A percentile compares a stretch with the other conserved stretches of the same genome.
Evolutionary conservation across 345 rosid species (phyloP).

Genomic region (Firmiana major): DNA sequence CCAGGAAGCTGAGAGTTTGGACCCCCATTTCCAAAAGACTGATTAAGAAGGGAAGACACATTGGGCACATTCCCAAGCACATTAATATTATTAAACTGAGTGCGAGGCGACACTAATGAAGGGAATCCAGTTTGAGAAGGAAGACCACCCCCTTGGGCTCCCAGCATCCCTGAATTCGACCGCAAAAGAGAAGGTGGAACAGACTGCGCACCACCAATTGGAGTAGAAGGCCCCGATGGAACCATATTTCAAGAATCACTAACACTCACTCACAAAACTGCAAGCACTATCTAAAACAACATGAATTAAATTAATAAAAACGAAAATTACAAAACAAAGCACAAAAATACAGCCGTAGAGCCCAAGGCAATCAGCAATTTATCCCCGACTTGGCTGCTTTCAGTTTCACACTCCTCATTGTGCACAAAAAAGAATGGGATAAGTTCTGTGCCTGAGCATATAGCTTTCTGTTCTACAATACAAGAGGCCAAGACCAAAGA

Average conservation of each 20-base stretch:
- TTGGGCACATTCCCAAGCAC: conserved; percentile 80
- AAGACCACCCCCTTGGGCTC: conserved; percentile 71
- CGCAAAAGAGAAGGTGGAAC: conserved; percentile 65
- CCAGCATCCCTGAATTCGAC: conserved; percentile 64
- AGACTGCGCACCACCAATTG: conserved; percentile 67
- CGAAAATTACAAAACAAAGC: conserved; percentile 25
- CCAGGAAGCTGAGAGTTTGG: conserved; percentile 49
- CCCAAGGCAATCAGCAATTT: conserved; percentile 29
- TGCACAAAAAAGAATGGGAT: conserved; percentile 24
- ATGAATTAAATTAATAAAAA: conserved; percentile 21
- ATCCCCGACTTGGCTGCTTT: conserved; percentile 28
- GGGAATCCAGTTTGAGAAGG: conserved; percentile 67
- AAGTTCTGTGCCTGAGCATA: conserved; percentile 29
- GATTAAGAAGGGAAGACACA: conserved; percentile 70
- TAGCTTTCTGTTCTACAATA: conserved; percentile 31
- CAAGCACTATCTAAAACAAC: conserved; percentile 36
- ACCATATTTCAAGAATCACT: conserved; percentile 50
- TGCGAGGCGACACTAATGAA: conserved; percentile 56
- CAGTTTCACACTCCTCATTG: conserved; percentile 34
- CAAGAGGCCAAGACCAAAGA: conserved; percentile 30
- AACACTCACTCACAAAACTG: conserved; percentile 22
- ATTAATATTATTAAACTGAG: conserved; percentile 67
- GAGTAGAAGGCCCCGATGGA: conserved; percentile 74
- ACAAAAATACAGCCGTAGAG: conserved; percentile 17
- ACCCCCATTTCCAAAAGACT: conserved; percentile 79